A percentile compares a stretch with the other conserved stretches of the same genome.
Conservation (phyloP, 768 basidiomycete species). For the Psilocybe cubensis region DNA sequence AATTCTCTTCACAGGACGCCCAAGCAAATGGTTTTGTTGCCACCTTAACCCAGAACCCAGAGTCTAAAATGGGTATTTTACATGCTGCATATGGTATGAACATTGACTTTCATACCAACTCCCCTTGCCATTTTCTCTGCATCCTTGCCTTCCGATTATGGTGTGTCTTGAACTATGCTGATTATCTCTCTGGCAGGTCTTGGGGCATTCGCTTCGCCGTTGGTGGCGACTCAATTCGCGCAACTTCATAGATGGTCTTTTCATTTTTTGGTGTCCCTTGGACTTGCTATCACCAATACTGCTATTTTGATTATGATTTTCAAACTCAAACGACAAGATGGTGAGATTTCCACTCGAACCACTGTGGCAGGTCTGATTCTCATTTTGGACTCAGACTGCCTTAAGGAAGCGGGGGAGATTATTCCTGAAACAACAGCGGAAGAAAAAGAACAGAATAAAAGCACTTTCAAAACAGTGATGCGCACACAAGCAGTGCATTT, state of each 20-base stretch:
- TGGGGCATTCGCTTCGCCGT: conserved; percentile 70
- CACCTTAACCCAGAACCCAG: conserved; percentile 54
- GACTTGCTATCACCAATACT: conserved; percentile 62
- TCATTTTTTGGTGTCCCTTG: conserved; percentile 75
- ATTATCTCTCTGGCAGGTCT: conserved; percentile 42
- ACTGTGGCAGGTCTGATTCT: background rate
- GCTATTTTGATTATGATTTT: conserved; percentile 60
- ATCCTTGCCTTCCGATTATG: background rate
- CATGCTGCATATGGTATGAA: conserved; percentile 55
- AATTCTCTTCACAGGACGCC: conserved; percentile 53
- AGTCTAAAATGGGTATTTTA: conserved; percentile 62
- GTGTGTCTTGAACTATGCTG: no score
- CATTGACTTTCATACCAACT: background rate
- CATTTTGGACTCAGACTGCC: conserved; percentile 45
- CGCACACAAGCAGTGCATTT: conserved; percentile 57
- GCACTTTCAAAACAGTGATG: conserved; percentile 53
- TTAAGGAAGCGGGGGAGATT: conserved; percentile 54
- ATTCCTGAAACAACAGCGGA: conserved; percentile 35
- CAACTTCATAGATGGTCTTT: conserved; percentile 71
- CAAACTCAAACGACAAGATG: conserved; percentile 70
- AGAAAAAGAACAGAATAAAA: conserved; percentile 21
- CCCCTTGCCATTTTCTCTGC: background rate
- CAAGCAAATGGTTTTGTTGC: conserved; percentile 76
- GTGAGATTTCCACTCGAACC: conserved; percentile 46
- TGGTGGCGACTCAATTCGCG: conserved; percentile 83